Base-by-base conservation (phyloP, 2,329 filamentous ascomycete species). In the Dothiorella sarmentorum region DNA sequence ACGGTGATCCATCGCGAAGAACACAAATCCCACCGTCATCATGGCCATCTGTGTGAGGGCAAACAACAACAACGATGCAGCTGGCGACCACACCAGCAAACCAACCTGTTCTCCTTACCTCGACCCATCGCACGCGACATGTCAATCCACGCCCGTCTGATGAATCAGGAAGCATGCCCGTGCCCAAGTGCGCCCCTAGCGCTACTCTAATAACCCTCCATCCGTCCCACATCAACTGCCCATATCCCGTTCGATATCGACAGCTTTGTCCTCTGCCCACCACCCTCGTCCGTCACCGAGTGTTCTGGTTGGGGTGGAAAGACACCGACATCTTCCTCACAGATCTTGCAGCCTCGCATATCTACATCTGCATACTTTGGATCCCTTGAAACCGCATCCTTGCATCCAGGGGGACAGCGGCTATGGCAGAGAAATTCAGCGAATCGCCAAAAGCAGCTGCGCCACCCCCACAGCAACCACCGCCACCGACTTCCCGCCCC, bases 321-420 rank as follows among this genome's bases (percentile, higher is more conserved):
- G 5, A 33, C 10, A 15, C n/a, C 27, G 22, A 27, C 13, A 26
- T 22, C 5, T 29, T n/a, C 43, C n/a, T 20, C 26, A 6, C 43
- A 31, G 43, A 47, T 40, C 22, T 53, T 3, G 15, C 49, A 20
- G 22, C 24, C 49, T 53, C 49, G 49, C 49, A 53, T 27, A 53
- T 53, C 49, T 53, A n/a, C 31, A 38, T 52, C 47, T 31, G 29
- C 29, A 31, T 31, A 9, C 10, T 24, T 26, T 5, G 27, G 47
- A 38, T 37, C 47, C 13, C n/a, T 26, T 22, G 49, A 20, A 53
- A 40, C 33, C 9, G 15, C 15, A 53, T 53, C 49, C 49, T 35
- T 53, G 49, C 35, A 4, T 7, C 10, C 49, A 15, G 9, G 47
- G 31, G 18, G 0, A n/a, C 1, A 15, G 15, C 3, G n/a, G n/a